Evolutionary conservation across 129 eudicot genomes (phyloP).

Genomic region (Ambrosia trifida): DNA sequence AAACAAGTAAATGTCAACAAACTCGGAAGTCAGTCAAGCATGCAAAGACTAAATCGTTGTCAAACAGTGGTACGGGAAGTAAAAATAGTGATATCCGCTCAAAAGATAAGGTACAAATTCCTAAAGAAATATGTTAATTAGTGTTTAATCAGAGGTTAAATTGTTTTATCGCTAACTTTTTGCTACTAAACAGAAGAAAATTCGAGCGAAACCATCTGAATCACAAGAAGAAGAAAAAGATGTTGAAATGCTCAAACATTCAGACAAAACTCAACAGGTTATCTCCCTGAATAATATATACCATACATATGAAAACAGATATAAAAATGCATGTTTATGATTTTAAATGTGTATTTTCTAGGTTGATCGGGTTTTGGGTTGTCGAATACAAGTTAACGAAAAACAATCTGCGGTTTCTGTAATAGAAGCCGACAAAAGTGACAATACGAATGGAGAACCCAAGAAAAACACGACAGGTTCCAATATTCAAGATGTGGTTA

Average conservation of each 20-base stretch:
- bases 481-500: constrained; percentile 31
- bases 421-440: constrained; percentile 31
- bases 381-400: constrained; percentile 60
- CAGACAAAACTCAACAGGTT: constrained; percentile 57
- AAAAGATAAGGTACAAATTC: constrained; percentile 47
- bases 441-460: constrained; percentile 26
- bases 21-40: constrained; percentile 42
- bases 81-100: constrained; percentile 30
- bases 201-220: constrained; percentile 39
- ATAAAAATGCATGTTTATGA: background rate
- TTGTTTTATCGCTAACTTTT: constrained; percentile 7
- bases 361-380: constrained; percentile 94
- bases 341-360: constrained; percentile 25
- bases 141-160: background rate
- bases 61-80: constrained; percentile 36
- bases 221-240: constrained; percentile 31
- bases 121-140: background rate
- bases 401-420: constrained; percentile 27
- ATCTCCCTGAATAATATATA: background rate
- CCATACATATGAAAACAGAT: constrained; percentile 9
- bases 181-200: constrained; percentile 44
- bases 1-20: constrained; percentile 41
- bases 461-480: constrained; percentile 37
- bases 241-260: constrained; percentile 28
- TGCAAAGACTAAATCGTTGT: constrained; percentile 38